Evolutionary conservation across 139 green algal species (phyloP).

Genomic region (Chlamydomonas eustigma): DNA sequence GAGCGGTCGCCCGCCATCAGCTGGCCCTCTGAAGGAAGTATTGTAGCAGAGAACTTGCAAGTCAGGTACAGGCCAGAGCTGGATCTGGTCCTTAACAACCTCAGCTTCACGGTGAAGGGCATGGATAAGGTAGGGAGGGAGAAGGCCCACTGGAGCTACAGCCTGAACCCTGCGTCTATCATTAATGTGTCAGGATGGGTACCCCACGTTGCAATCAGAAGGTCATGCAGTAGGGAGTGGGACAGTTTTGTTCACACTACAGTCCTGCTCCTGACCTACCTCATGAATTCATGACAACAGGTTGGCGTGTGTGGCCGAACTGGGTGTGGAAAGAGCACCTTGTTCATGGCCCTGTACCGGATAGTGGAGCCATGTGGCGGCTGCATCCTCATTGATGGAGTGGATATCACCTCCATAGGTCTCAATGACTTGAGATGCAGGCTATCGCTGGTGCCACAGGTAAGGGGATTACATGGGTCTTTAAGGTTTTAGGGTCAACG

Average conservation of each 20-base stretch:
- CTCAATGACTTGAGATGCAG: constrained; percentile 60
- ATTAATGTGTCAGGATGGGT: too few species aligned
- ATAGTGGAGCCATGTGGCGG: constrained; percentile 76
- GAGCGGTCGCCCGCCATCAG: constrained; percentile 13
- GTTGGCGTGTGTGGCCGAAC: constrained; percentile 69
- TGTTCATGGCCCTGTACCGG: constrained; percentile 69
- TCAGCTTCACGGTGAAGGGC: constrained; percentile 60
- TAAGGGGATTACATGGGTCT: background rate
- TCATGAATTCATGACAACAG: too few species aligned
- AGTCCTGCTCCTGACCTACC: too few species aligned
- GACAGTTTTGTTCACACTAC: too few species aligned
- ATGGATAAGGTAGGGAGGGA: constrained; percentile 43
- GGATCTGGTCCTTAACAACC: constrained; percentile 56
- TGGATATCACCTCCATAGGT: constrained; percentile 75
- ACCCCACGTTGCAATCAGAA: too few species aligned
- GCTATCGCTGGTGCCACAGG: constrained; percentile 68
- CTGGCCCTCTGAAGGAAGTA: constrained; percentile 62
- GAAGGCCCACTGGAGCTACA: too few species aligned
- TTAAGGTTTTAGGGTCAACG: background rate
- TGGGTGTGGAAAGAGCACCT: constrained; percentile 58
- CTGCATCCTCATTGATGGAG: constrained; percentile 78
- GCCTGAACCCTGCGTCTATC: too few species aligned
- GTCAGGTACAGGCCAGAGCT: constrained; percentile 67
- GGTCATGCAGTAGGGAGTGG: too few species aligned
- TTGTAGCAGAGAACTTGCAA: constrained; percentile 44